Conservation (phyloP, 495 filamentous ascomycete species). For the Daldinia vernicosa region DNA sequence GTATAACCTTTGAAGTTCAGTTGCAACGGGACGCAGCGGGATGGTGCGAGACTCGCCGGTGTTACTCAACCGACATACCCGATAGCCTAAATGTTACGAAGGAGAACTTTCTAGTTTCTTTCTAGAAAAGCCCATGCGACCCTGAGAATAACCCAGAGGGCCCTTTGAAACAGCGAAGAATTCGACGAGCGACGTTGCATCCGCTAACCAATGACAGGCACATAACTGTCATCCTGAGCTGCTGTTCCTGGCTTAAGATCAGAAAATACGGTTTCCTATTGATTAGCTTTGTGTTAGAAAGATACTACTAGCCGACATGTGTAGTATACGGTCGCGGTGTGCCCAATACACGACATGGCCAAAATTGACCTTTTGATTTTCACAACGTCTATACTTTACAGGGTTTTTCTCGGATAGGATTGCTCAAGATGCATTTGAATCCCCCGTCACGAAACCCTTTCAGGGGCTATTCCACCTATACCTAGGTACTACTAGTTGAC, state of each 20-base stretch:
- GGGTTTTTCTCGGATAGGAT: conserved; percentile 20
- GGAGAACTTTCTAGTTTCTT: conserved; percentile 37
- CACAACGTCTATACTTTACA: background rate
- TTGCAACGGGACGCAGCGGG: conserved; percentile 11
- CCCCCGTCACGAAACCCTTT: conserved; percentile 17
- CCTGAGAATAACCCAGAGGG: background rate
- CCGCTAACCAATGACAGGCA: conserved; percentile 18
- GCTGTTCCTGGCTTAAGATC: conserved; percentile 31
- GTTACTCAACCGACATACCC: background rate
- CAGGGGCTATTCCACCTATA: conserved; percentile 11
- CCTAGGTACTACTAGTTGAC: background rate
- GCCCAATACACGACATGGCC: conserved; percentile 9
- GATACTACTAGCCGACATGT: background rate
- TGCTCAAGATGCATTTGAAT: conserved; percentile 17
- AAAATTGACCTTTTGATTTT: conserved; percentile 23
- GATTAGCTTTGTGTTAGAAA: conserved; percentile 11
- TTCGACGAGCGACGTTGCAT: conserved; percentile 33
- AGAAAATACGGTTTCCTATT: conserved; percentile 26
- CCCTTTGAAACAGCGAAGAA: conserved; percentile 33
- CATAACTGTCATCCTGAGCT: conserved; percentile 19
- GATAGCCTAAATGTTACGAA: conserved; percentile 3
- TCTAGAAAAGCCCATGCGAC: conserved; percentile 24
- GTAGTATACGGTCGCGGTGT: background rate
- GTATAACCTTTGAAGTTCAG: conserved; percentile 2
- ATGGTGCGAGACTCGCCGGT: conserved; percentile 5